Evolutionary conservation across 208 protist genomes (phyloP).

Genomic region (Trypanosomatidae sp.): DNA sequence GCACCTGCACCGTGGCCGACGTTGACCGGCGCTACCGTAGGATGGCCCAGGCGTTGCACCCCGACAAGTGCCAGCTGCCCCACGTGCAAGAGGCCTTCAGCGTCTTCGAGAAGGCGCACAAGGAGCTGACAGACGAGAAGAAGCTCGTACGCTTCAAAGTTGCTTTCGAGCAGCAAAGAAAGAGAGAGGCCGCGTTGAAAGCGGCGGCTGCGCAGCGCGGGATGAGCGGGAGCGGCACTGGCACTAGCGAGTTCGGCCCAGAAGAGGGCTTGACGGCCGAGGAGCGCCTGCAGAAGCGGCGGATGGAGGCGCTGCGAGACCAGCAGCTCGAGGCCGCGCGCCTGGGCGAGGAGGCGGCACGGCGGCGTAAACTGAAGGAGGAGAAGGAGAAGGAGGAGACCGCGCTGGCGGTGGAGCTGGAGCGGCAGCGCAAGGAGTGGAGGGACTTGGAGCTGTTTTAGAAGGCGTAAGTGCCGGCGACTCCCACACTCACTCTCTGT

Average conservation of each 20-base stretch:
- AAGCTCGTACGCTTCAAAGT: conserved; percentile 70
- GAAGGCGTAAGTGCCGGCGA: background rate
- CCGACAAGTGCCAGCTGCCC: conserved; percentile 87
- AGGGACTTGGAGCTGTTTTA: conserved; percentile 70
- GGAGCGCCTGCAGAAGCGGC: conserved; percentile 51
- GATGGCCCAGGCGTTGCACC: conserved; percentile 87
- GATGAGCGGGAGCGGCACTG: conserved; percentile 1
- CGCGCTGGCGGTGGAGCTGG: conserved; percentile 63
- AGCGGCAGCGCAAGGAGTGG: conserved; percentile 85
- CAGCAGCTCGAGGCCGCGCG: conserved; percentile 77
- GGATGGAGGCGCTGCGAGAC: conserved; percentile 52
- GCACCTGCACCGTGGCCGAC: conserved; percentile 59
- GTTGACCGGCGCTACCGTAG: conserved; percentile 69
- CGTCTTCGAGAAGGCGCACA: conserved; percentile 78
- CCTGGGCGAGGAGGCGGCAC: conserved; percentile 72
- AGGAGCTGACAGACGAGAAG: conserved; percentile 66
- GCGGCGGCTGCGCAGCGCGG: conserved; percentile 25
- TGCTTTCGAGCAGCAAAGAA: conserved; percentile 55
- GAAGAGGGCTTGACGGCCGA: conserved; percentile 35
- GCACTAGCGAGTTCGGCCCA: background rate
- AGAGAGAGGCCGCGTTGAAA: conserved; percentile 42
- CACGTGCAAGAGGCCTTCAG: conserved; percentile 79
- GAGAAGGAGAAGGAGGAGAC: conserved; percentile 45
- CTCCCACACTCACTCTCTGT: background rate
- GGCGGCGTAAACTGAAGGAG: conserved; percentile 60